phyloP scores from a whole-genome alignment of 2,329 filamentous ascomycete species.

The Cytospora leucostoma region DNA sequence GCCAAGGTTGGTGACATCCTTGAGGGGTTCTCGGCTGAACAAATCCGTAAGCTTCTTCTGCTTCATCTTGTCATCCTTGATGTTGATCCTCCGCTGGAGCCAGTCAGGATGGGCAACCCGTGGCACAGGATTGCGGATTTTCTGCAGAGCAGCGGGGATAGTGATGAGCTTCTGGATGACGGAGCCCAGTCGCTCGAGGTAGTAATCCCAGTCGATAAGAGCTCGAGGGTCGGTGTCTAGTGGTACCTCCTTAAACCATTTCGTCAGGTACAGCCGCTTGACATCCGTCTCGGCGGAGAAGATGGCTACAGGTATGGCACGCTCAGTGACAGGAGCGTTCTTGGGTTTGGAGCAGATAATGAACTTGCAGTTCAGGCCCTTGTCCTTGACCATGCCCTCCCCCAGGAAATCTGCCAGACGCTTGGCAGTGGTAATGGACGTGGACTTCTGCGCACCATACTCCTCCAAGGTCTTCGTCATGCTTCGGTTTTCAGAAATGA shows the following conservation, averaged over 20 bases:
- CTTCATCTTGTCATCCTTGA: constrained; percentile 96
- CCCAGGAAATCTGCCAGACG: constrained; percentile 94
- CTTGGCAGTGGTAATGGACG: constrained; percentile 97
- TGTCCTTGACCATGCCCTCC: constrained; percentile 99
- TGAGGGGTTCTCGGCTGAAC: constrained; percentile 72
- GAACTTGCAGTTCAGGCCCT: constrained; percentile 98
- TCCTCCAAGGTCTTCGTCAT: constrained; percentile 98
- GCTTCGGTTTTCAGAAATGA: constrained; percentile 99
- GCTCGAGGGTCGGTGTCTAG: constrained; percentile 85
- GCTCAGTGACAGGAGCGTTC: constrained; percentile 89
- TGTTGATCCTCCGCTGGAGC: constrained; percentile 89
- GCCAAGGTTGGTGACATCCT: constrained; percentile 69
- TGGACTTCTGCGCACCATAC: constrained; percentile 94
- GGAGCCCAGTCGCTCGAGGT: constrained; percentile 90
- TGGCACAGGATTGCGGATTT: constrained; percentile 91
- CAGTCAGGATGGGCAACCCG: constrained; percentile 94
- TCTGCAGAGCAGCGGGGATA: constrained; percentile 94
- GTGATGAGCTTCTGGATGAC: constrained; percentile 99
- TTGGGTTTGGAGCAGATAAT: constrained; percentile 90
- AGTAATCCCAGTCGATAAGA: constrained; percentile 96
- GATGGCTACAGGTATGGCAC: constrained; percentile 92
- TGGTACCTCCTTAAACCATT: constrained; percentile 95
- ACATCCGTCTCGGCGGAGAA: constrained; percentile 90
- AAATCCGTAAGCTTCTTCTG: constrained; percentile 98
- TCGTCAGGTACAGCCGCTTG: constrained; percentile 86